Evolutionary conservation across 345 rosid species (phyloP).

Genomic region (Eucalyptus sideroxylon): DNA sequence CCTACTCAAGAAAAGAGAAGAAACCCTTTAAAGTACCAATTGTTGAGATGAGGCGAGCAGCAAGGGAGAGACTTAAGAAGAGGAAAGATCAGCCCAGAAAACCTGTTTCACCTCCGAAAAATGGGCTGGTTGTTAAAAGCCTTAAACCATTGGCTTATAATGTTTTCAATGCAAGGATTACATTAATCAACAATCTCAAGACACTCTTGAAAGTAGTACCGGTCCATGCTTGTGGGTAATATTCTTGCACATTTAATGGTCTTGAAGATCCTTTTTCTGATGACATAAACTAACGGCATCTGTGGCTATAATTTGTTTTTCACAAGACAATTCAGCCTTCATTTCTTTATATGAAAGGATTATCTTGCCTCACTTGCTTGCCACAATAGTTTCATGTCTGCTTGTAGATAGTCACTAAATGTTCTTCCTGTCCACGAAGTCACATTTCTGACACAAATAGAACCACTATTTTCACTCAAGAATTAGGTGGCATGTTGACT

Average conservation of each 20-base stretch:
- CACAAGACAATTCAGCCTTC: neutral
- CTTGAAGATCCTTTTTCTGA: neutral
- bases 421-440: neutral
- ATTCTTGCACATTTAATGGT: neutral
- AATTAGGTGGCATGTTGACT: neutral
- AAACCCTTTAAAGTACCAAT: constrained; percentile 84
- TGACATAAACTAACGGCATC: neutral
- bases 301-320: neutral
- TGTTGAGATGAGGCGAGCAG: constrained; percentile 81
- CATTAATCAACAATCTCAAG: constrained; percentile 70
- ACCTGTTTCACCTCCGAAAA: constrained; percentile 60
- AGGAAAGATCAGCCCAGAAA: constrained; percentile 50
- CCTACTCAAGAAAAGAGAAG: constrained; percentile 65
- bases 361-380: neutral
- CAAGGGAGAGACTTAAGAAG: constrained; percentile 80
- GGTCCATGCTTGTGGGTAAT: constrained; percentile 87
- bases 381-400: neutral
- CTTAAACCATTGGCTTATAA: constrained; percentile 64
- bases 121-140: constrained; percentile 60
- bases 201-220: constrained; percentile 71
- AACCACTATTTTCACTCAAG: neutral
- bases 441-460: neutral
- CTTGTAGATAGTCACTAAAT: neutral
- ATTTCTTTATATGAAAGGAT: neutral
- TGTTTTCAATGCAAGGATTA: constrained; percentile 60